Conservation (phyloP, 192 early-diverging fungal species). For the Geranomyces michiganensis region DNA sequence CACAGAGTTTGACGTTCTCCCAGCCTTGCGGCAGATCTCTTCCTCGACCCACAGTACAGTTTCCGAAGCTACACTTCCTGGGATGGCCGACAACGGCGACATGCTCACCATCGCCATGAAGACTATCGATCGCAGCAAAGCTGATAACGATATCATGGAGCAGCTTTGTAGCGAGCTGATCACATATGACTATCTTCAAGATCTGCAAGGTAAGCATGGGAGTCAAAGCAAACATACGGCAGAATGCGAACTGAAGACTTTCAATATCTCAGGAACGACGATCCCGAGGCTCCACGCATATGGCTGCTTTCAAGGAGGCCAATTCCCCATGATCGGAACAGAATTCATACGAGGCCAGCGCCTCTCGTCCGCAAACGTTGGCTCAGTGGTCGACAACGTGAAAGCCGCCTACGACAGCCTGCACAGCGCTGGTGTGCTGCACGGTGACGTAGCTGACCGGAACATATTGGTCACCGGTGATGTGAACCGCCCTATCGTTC, state of each 20-base stretch:
- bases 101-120: slow-evolving; percentile 10
- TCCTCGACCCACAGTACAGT: not conserved
- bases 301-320: slow-evolving; percentile 6
- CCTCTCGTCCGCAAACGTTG: not conserved
- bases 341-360: not conserved
- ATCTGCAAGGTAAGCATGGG: slow-evolving; percentile 22
- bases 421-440: slow-evolving; percentile 1
- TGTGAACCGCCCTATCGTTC: not conserved
- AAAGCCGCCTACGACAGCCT: not conserved
- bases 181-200: not conserved
- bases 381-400: not conserved
- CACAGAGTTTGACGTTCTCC: not conserved
- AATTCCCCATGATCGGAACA: slow-evolving; percentile 6
- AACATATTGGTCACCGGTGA: slow-evolving; percentile 11
- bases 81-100: not conserved
- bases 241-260: no score
- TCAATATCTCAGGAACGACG: not conserved
- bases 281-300: slow-evolving; percentile 13
- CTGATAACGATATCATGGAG: not conserved
- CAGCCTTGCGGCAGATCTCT: not conserved
- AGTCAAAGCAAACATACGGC: no score
- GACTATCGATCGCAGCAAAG: slow-evolving; percentile 13
- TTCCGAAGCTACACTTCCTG: not conserved
- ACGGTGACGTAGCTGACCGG: slow-evolving; percentile 13
- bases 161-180: slow-evolving; percentile 8